These are phyloP conservation scores for Omphalea diandra DNA, from an alignment of 441 rosid species.

Conservation along the genomic window DNA sequence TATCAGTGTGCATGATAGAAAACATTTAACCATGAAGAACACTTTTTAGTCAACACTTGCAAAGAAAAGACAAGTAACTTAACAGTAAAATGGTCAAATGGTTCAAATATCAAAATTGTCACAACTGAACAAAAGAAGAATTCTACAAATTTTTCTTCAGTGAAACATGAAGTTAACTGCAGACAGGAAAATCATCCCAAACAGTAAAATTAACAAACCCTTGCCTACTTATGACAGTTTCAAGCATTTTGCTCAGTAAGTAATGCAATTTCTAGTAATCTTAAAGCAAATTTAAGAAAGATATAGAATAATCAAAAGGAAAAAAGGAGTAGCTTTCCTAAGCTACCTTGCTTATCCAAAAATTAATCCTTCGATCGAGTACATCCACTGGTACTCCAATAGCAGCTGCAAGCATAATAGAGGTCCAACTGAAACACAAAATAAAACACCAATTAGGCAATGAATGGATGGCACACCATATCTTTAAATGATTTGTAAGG, in stretches of 20 bases:
- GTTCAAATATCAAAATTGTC: not conserved
- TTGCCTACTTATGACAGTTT: not conserved
- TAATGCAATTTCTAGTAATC: conserved; percentile 1
- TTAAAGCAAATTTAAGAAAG: conserved; percentile 2
- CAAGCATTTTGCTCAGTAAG: not conserved
- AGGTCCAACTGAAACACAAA: conserved; percentile 69
- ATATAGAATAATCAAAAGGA: not conserved
- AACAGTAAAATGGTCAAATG: not conserved
- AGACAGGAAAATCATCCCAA: not conserved
- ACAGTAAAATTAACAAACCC: not conserved
- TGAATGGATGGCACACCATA: conserved; percentile 1
- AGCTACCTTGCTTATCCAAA: conserved; percentile 91
- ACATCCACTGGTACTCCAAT: conserved; percentile 72
- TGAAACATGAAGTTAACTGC: not conserved
- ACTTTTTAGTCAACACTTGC: not conserved
- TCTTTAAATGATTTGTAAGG: conserved; percentile 17
- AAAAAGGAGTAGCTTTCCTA: conserved; percentile 5
- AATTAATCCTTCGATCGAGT: conserved; percentile 71
- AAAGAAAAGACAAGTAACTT: not conserved
- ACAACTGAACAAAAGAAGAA: not conserved
- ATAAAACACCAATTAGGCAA: conserved; percentile 11
- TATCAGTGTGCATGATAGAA: not conserved
- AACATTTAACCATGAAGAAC: not conserved
- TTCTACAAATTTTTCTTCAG: not conserved
- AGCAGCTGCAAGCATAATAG: conserved; percentile 65